Evolutionary conservation across 345 rosid species (phyloP).

Genomic region (Nasturtium officinale): DNA sequence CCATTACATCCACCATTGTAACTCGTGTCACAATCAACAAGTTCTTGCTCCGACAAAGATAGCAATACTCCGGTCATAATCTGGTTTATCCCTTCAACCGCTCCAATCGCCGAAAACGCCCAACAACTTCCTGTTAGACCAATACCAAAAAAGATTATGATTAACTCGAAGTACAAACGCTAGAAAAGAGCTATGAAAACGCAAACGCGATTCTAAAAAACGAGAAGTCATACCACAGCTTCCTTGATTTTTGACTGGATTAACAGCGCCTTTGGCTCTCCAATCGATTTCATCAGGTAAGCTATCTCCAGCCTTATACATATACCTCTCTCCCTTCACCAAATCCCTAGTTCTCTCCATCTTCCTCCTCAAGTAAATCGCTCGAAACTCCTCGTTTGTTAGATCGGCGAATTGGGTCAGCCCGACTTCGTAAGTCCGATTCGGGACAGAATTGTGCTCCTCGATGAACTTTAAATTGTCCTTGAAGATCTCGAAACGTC

Average conservation of each 20-base stretch:
- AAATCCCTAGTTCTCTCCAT: conserved; percentile 22
- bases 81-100: conserved; percentile 78
- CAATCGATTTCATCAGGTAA: conserved; percentile 55
- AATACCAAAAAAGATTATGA: neutral
- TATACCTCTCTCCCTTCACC: conserved; percentile 42
- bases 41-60: conserved; percentile 69
- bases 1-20: too few species aligned
- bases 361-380: conserved; percentile 50
- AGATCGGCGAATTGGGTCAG: conserved; percentile 73
- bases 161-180: neutral
- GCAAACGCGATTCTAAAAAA: conserved; percentile 17
- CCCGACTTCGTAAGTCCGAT: conserved; percentile 55
- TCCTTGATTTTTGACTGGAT: conserved; percentile 56
- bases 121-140: conserved; percentile 70
- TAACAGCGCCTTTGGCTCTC: conserved; percentile 57
- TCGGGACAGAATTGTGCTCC: conserved; percentile 53
- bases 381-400: conserved; percentile 64
- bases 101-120: conserved; percentile 79
- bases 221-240: conserved; percentile 48
- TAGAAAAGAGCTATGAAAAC: neutral
- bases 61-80: conserved; percentile 69
- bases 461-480: conserved; percentile 60
- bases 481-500: conserved; percentile 64
- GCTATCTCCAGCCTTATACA: conserved; percentile 35
- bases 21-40: conserved; percentile 70